phyloP scores from a whole-genome alignment of 2,329 filamentous ascomycete species.

The Exophiala sp. region DNA sequence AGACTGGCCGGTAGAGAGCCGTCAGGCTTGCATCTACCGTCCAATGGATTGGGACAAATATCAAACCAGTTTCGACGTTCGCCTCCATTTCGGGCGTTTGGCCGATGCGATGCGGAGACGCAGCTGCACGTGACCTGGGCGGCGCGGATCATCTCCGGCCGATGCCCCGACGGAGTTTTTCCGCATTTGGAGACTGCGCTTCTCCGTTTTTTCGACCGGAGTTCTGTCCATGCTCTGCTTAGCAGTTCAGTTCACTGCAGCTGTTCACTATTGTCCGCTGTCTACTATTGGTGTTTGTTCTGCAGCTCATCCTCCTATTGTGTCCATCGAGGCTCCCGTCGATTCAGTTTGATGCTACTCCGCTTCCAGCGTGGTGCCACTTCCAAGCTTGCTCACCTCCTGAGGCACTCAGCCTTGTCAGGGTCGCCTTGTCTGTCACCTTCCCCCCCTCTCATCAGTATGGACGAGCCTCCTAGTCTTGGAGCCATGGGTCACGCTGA shows the following conservation, averaged over 20 bases:
- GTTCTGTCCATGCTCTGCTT: background rate
- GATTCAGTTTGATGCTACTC: constrained; percentile 10
- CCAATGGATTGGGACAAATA: background rate
- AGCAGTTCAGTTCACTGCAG: background rate
- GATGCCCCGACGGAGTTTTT: background rate
- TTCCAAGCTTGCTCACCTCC: background rate
- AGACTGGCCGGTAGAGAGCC: too few relatives aligned
- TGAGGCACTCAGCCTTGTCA: constrained; percentile 5
- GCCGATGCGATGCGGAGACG: too few relatives aligned
- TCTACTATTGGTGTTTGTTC: background rate
- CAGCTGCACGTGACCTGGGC: too few relatives aligned
- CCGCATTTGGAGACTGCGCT: background rate
- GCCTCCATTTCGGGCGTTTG: too few relatives aligned
- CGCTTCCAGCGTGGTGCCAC: constrained; percentile 5
- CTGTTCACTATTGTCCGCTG: background rate
- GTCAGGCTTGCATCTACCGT: background rate
- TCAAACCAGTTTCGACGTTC: background rate
- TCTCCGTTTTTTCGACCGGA: background rate
- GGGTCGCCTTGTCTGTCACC: background rate
- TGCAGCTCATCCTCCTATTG: too few relatives aligned
- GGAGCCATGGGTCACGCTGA: background rate
- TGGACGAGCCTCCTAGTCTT: background rate
- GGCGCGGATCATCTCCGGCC: too few relatives aligned
- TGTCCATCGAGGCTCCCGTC: background rate
- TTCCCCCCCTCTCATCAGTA: background rate